Conservation (phyloP, 176 grass and related monocot species). For the Carex parvula region DNA sequence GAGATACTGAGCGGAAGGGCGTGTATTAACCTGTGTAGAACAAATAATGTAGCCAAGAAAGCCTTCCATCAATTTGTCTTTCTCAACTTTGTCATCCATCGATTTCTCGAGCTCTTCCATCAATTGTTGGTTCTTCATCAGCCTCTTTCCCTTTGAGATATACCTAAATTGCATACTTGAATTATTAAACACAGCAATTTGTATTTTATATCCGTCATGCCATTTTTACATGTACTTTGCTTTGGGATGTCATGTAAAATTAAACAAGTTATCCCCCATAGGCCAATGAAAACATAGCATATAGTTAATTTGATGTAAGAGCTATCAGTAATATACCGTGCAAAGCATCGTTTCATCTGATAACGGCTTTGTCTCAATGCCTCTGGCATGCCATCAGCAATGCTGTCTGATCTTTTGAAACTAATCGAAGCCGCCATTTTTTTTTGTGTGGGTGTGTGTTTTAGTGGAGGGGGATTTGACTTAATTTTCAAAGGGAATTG, state of each 20-base stretch:
- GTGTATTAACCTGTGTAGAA: constrained; percentile 69
- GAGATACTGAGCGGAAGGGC: background rate
- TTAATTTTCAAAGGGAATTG: constrained; percentile 17
- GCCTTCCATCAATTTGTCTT: constrained; percentile 71
- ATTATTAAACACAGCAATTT: background rate
- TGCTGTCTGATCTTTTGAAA: constrained; percentile 80
- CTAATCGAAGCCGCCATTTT: constrained; percentile 51
- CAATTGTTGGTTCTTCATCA: constrained; percentile 85
- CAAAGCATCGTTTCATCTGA: constrained; percentile 95
- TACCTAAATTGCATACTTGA: constrained; percentile 49
- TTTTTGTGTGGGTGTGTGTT: background rate
- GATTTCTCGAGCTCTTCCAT: constrained; percentile 85
- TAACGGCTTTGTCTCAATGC: constrained; percentile 76
- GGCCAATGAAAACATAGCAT: background rate
- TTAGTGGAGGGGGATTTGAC: background rate
- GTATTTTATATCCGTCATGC: background rate
- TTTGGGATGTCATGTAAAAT: background rate
- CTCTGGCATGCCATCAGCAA: constrained; percentile 83
- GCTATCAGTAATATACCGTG: constrained; percentile 33
- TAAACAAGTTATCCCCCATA: background rate
- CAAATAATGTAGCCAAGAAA: constrained; percentile 83
- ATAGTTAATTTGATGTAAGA: background rate
- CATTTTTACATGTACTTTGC: background rate
- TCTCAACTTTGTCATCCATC: constrained; percentile 84
- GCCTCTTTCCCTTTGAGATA: constrained; percentile 71